Base-by-base conservation (phyloP, 2,329 filamentous ascomycete genomes). In the Xylariaceae sp. region DNA sequence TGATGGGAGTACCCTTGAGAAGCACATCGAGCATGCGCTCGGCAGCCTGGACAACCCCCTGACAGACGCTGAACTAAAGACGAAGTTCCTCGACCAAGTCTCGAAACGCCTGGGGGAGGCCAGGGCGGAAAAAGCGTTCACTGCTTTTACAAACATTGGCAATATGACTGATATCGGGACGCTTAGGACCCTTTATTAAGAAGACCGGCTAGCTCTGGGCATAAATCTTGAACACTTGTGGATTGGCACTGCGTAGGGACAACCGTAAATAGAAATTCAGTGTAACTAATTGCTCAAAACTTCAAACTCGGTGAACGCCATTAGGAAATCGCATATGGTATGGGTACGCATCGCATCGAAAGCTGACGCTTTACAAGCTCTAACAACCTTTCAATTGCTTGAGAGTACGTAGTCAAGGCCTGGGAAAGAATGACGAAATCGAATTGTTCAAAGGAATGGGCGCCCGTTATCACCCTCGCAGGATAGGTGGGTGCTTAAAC, bases 11-110 rank as follows among this genome's bases (percentile, higher is more conserved):
- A 65, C 63, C 8, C 49, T 77, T 2, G 37, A 51, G 46, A 76
- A 74, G 57, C 73, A 78, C 61, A 65, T 80, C 36, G 63, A 72
- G 50, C 74, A 80, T 68, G 76, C 77, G 3, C 68, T 80, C 39
- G 78, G 78, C 2, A 80, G 76, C 57, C 58, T 79, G 34, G 69
- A 76, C 53, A 71, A 72, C 15, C 76, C 77, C 0, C 70, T 80
- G 37, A 50, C 53, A 2, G 53, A 52, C 3, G 71, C 74, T 1
- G 71, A 77, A 53, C 59, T 81, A 32, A 67, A 70, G 52, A 70
- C 68, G 46, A 81, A 81, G 62, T 80, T 80, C 48, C 53, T 75
- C 19, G 75, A 77, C 56, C 77, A 80, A 57, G 73, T 71, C 32
- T 57, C 63, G 5, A 60, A 66, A 2, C 69, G 77, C 18, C 61